These are phyloP conservation scores for Dothidotthia symphoricarpi DNA, from an alignment of 2,329 filamentous ascomycete species.

Conservation along the genomic window DNA sequence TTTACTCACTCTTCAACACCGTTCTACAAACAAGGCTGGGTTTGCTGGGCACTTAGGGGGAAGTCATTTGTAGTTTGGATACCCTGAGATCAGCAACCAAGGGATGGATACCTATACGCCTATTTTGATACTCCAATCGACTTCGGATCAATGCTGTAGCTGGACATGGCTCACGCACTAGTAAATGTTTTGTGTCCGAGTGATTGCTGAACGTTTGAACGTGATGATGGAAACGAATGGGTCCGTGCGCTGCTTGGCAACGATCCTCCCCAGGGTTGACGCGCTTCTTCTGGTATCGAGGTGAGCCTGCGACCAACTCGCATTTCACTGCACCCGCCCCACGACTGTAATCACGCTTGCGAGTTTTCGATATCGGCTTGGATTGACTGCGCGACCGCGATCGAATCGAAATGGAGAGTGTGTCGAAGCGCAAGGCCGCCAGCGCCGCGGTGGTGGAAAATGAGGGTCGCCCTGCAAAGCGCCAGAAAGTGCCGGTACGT, in stretches of 20 bases:
- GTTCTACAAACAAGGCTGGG: constrained; percentile 13
- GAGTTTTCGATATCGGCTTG: constrained; percentile 14
- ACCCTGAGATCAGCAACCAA: constrained; percentile 28
- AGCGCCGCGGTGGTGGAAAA: constrained; percentile 49
- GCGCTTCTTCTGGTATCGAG: constrained; percentile 20
- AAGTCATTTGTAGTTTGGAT: constrained; percentile 26
- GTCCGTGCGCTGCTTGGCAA: constrained; percentile 9
- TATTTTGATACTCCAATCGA: constrained; percentile 9
- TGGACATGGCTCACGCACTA: too few species aligned
- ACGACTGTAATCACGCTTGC: constrained; percentile 15
- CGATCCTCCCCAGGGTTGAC: constrained; percentile 15
- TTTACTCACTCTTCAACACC: constrained; percentile 7
- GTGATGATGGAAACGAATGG: not conserved
- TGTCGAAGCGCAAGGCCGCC: constrained; percentile 57
- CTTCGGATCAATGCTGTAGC: not conserved
- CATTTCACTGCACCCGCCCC: constrained; percentile 37
- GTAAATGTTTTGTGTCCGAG: too few species aligned
- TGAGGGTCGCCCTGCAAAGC: constrained; percentile 57
- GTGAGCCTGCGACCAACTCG: constrained; percentile 14
- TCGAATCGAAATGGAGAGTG: constrained; percentile 42
- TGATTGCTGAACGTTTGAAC: not conserved
- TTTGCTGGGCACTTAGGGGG: constrained; percentile 24
- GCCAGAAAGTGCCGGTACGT: constrained; percentile 60
- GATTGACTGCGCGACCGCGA: constrained; percentile 34
- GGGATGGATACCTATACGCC: constrained; percentile 13